Percentiles rank a stretch among this genome's conserved stretches.
Conservation (phyloP, 805 yeast species). For the Priceomyces haplophilus region DNA sequence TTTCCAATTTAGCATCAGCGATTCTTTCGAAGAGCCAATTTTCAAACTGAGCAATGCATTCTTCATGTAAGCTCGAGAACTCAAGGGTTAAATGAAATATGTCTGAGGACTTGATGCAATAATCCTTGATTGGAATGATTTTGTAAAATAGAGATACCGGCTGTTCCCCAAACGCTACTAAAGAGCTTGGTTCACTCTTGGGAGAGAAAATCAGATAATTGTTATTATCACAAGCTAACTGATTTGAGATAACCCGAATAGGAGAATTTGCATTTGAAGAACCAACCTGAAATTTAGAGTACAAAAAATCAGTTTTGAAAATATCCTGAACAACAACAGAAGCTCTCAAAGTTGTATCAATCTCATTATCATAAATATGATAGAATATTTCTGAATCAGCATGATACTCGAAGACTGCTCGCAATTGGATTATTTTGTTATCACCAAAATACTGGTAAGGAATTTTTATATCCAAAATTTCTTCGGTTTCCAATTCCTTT, state of each 20-base stretch:
- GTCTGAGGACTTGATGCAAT: conserved; percentile 25
- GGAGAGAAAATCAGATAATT: conserved; percentile 25
- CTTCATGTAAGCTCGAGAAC: conserved; percentile 47
- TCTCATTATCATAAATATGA: conserved; percentile 24
- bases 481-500: conserved; percentile 7
- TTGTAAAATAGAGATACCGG: conserved; percentile 62
- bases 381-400: conserved; percentile 17
- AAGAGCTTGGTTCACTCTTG: conserved; percentile 16
- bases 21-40: conserved; percentile 13
- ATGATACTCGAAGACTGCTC: conserved; percentile 19
- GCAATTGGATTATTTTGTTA: conserved; percentile 21
- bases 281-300: conserved; percentile 68
- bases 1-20: conserved; percentile 8
- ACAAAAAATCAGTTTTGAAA: conserved; percentile 54
- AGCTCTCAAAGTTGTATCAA: conserved; percentile 56
- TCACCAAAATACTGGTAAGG: conserved; percentile 33
- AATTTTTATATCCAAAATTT: conserved; percentile 20
- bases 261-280: conserved; percentile 53
- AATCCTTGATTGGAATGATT: conserved; percentile 28
- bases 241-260: conserved; percentile 47
- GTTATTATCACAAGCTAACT: conserved; percentile 28
- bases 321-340: conserved; percentile 82
- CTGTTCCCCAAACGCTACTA: conserved; percentile 66
- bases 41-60: conserved; percentile 29
- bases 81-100: conserved; percentile 40